Percentiles rank a stretch among this genome's conserved stretches.
These are phyloP conservation scores for Amylocarpus encephaloides DNA, from an alignment of 2,329 filamentous ascomycete genomes.

Conservation along the genomic window DNA sequence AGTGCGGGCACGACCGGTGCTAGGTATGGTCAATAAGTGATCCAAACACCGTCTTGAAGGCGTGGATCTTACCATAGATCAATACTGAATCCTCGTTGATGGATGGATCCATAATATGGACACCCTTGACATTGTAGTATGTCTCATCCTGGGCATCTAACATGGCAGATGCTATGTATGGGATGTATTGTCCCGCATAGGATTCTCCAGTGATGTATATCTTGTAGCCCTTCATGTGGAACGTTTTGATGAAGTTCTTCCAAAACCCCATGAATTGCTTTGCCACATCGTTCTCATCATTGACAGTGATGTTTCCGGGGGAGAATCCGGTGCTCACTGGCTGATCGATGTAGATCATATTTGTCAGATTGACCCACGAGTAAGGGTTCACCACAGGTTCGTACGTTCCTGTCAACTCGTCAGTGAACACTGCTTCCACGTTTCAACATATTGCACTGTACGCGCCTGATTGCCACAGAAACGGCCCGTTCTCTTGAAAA, in stretches of 20 bases:
- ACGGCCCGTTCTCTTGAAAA: slow-evolving; percentile 49
- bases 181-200: slow-evolving; percentile 46
- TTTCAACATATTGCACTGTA: slow-evolving; percentile 9
- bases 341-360: slow-evolving; percentile 28
- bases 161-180: slow-evolving; percentile 46
- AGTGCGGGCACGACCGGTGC: slow-evolving; percentile 43
- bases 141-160: slow-evolving; percentile 42
- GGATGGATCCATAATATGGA: slow-evolving; percentile 56
- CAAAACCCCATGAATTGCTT: slow-evolving; percentile 54
- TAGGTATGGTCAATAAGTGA: slow-evolving; percentile 8
- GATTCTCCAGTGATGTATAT: slow-evolving; percentile 59
- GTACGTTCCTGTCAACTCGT: too few relatives aligned
- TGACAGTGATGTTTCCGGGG: slow-evolving; percentile 45
- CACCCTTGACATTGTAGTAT: slow-evolving; percentile 53
- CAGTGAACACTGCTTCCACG: too few relatives aligned
- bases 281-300: slow-evolving; percentile 46
- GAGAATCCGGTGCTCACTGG: slow-evolving; percentile 43
- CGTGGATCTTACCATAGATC: slow-evolving; percentile 13
- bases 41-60: background rate
- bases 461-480: slow-evolving; percentile 25
- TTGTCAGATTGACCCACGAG: slow-evolving; percentile 26
- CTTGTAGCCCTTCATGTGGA: slow-evolving; percentile 48
- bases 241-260: slow-evolving; percentile 56
- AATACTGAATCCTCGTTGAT: slow-evolving; percentile 34
- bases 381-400: slow-evolving; percentile 25